phyloP scores from a whole-genome alignment of 495 filamentous ascomycete species.

The Penicillium cinerascens region DNA sequence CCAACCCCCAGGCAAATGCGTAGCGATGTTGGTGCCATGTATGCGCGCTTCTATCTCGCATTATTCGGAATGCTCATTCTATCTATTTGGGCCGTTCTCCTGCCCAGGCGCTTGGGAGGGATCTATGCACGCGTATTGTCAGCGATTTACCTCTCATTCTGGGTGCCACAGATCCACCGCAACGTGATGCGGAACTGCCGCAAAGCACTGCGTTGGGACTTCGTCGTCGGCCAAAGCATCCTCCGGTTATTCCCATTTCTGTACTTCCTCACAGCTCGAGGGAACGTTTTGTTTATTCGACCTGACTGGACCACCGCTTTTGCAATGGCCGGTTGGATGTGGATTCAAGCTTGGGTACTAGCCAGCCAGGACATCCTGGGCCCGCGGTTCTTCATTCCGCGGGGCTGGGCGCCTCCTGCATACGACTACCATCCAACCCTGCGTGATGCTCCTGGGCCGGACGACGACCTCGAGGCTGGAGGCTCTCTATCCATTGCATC shows the following conservation, averaged over 20 bases:
- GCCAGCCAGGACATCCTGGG: conserved; percentile 81
- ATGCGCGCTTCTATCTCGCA: conserved; percentile 71
- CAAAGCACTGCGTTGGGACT: conserved; percentile 81
- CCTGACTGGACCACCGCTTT: conserved; percentile 60
- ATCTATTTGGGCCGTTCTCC: conserved; percentile 69
- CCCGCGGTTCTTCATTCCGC: conserved; percentile 69
- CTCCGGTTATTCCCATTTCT: conserved; percentile 72
- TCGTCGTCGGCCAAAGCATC: conserved; percentile 76
- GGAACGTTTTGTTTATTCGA: conserved; percentile 78
- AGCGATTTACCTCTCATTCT: conserved; percentile 80
- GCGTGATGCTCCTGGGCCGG: conserved; percentile 51
- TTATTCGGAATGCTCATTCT: conserved; percentile 69
- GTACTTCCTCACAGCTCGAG: conserved; percentile 70
- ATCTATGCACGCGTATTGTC: conserved; percentile 66
- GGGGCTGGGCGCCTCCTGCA: conserved; percentile 70
- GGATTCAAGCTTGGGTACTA: conserved; percentile 80
- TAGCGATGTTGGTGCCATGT: conserved; percentile 68
- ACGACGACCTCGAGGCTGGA: conserved; percentile 69
- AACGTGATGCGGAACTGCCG: conserved; percentile 91
- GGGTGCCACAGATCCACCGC: conserved; percentile 85
- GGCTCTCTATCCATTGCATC: conserved; percentile 68
- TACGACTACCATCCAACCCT: conserved; percentile 95
- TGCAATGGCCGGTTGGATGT: conserved; percentile 75
- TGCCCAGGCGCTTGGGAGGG: conserved; percentile 64
- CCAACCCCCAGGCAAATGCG: conserved; percentile 38